Conservation (phyloP, 2,329 filamentous ascomycete species). For the Mariannaea elegans region DNA sequence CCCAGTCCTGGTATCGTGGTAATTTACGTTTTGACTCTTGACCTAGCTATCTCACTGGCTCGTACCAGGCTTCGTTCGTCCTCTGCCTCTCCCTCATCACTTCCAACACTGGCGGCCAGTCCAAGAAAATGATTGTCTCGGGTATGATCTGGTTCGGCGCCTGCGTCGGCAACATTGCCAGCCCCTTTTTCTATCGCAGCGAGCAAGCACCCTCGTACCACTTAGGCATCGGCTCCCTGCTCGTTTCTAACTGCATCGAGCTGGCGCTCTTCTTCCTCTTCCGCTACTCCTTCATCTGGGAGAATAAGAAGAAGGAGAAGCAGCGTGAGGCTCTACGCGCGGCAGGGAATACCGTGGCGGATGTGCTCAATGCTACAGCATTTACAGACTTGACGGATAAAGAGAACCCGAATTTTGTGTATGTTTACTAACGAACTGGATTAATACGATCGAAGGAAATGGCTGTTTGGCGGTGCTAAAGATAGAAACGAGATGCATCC, state of each 20-base stretch:
- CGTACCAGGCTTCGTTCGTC: constrained; percentile 52
- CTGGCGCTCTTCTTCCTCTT: constrained; percentile 50
- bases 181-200: constrained; percentile 69
- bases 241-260: constrained; percentile 52
- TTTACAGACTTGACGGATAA: constrained; percentile 54
- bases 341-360: constrained; percentile 33
- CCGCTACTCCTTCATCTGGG: constrained; percentile 48
- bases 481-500: too few species aligned
- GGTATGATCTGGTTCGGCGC: constrained; percentile 68
- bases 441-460: neutral
- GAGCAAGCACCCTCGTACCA: constrained; percentile 56
- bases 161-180: constrained; percentile 68
- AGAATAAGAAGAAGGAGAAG: constrained; percentile 51
- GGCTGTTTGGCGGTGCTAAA: too few species aligned
- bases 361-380: constrained; percentile 49
- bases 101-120: constrained; percentile 63
- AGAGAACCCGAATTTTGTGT: constrained; percentile 54
- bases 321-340: constrained; percentile 43
- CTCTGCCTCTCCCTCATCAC: constrained; percentile 56
- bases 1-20: neutral
- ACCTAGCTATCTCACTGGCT: constrained; percentile 46
- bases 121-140: constrained; percentile 72
- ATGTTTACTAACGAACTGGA: constrained; percentile 46
- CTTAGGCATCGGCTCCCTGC: constrained; percentile 52
- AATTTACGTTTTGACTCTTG: neutral